These are phyloP conservation scores for Fusarium sp. DNA, from an alignment of 2,329 filamentous ascomycete genomes.

Conservation along the genomic window DNA sequence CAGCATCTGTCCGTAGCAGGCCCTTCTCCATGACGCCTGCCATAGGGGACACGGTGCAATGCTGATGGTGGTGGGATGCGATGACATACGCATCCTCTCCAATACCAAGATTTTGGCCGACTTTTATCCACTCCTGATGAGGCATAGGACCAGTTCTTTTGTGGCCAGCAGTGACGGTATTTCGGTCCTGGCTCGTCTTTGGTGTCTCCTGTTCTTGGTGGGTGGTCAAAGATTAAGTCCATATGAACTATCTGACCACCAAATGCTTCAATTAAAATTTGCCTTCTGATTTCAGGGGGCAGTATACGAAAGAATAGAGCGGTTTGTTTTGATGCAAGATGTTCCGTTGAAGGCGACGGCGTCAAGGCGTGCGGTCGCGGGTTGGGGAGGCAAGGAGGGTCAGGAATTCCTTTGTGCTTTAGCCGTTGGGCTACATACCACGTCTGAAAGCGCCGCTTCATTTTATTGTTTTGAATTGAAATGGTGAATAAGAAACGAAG, in stretches of 20 bases:
- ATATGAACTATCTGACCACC: neutral
- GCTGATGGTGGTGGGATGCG: neutral
- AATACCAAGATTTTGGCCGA: neutral
- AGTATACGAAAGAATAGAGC: neutral
- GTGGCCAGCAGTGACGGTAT: fast-evolving
- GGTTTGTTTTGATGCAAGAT: neutral
- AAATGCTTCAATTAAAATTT: neutral
- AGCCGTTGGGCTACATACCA: neutral
- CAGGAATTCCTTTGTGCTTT: fast-evolving
- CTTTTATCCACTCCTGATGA: too few relatives aligned
- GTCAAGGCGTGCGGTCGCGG: neutral
- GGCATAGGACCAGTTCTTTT: too few relatives aligned
- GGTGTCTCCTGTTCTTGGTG: fast-evolving
- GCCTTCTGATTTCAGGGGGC: neutral
- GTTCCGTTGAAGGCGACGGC: neutral
- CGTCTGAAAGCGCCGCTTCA: fast-evolving
- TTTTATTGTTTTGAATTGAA: too few relatives aligned
- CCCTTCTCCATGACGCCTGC: fast-evolving
- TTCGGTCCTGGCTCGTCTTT: neutral
- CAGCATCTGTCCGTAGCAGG: neutral
- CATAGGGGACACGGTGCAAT: too few relatives aligned
- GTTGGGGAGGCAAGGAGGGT: neutral
- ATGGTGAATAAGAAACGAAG: fast-evolving
- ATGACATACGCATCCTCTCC: constrained; percentile 18
- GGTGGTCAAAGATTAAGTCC: neutral